Evolutionary conservation across 352 stramenopile species (phyloP), one percentile per base, ranked within the genome.

Genomic region (Globisporangium perplexum): DNA sequence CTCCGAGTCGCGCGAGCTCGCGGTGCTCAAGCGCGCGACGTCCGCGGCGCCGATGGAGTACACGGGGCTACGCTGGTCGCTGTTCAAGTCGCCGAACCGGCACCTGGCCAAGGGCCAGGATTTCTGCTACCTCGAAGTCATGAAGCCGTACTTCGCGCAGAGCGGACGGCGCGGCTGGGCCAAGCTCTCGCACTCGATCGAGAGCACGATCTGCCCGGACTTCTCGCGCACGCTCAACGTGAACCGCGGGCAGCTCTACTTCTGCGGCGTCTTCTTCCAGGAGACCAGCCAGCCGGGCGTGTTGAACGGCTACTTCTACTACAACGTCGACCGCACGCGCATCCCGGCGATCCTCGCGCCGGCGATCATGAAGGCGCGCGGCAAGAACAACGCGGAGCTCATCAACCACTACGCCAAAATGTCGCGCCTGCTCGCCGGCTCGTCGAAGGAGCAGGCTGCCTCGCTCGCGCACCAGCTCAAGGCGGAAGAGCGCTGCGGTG

Each of bases 341-440:
- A 72, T 80, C 38, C 73, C 72, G 17, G 54, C 68, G 30, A 50
- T 86, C 36, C 43, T 89, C 23, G 50, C 77, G 11, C 63, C 70
- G 0, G 69, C 77, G 56, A 64, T 85, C 11, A 68, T 87, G 57
- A 86, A 86, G 49, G 51, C 75, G 15, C 74, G 74, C 8, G 66
- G 64, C 33, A 86, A 83, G 51, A 75, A 82, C 55, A 86, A 73
- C 20, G 55, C 78, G 0, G 70, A 74, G 53, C 63, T 89, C 15
- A 61, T 89, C 47, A 87, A 88, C 60, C 78, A 89, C 54, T 89
- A 86, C 64, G 52, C 82, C 53, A 86, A 84, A 53, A 66, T 83
- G 50, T 67, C 74, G 20, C 65, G 63, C 17, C 65, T 65, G 51
- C 71, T 79, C 45, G 59, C 71, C 5, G 43, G 57, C 4, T 57